Percentiles rank a stretch among this genome's conserved stretches.
phyloP scores from a whole-genome alignment of 768 basidiomycete genomes.

The Termitomyces sp. region DNA sequence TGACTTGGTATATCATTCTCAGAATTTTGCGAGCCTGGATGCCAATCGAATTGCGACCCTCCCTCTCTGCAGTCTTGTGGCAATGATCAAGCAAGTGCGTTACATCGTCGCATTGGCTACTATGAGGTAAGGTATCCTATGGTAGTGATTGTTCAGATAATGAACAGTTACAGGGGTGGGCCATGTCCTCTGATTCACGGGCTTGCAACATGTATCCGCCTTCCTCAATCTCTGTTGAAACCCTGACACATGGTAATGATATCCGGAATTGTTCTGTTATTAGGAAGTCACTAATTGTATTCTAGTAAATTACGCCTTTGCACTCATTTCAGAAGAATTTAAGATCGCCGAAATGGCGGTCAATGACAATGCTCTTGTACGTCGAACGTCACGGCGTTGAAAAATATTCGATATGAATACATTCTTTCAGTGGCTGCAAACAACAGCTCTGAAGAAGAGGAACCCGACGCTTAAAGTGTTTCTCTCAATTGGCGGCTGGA shows the following conservation, averaged over 20 bases:
- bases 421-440: neutral
- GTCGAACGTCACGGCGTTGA: neutral
- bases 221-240: neutral
- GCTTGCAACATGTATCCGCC: slow-evolving; percentile 2
- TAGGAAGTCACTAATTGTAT: neutral
- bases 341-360: neutral
- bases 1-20: neutral
- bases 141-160: neutral
- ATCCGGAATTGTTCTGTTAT: neutral
- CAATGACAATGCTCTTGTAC: neutral
- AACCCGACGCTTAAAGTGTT: slow-evolving; percentile 1
- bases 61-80: neutral
- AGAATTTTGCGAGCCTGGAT: neutral
- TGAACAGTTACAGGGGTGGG: neutral
- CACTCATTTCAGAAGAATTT: neutral
- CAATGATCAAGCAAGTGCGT: neutral
- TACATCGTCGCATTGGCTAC: slow-evolving; percentile 1
- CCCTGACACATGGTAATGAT: neutral
- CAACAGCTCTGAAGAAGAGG: neutral
- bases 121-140: neutral
- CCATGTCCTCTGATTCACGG: neutral
- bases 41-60: slow-evolving; percentile 2
- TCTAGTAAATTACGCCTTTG: slow-evolving; percentile 1
- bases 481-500: slow-evolving; percentile 1
- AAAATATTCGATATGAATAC: neutral